Conservation (phyloP, 1,284 basidiomycete genomes). For the Afroboletus lepidellus region DNA sequence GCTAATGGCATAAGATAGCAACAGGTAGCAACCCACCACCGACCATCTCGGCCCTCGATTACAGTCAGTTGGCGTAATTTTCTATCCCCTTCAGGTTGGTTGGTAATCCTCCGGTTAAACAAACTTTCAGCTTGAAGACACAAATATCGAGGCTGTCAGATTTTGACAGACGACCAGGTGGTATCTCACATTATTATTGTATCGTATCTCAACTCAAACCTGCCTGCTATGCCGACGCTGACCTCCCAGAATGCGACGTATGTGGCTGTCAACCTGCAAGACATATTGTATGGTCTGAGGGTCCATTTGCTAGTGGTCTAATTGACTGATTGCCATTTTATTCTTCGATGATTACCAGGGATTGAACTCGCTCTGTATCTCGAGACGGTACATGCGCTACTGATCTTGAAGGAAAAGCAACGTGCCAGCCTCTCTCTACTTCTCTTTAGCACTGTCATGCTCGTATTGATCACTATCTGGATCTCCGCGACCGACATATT, state of each 20-base stretch:
- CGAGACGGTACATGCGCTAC: neutral
- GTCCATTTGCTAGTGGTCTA: neutral
- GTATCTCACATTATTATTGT: no score
- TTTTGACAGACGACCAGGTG: no score
- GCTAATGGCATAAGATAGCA: no score
- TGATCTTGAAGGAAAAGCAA: neutral
- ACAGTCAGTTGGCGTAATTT: no score
- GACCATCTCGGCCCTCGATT: no score
- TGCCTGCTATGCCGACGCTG: neutral
- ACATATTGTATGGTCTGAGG: constrained; percentile 2
- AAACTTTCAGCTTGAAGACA: no score
- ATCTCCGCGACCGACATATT: neutral
- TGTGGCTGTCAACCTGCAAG: neutral
- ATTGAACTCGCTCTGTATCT: constrained; percentile 1
- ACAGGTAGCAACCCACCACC: no score
- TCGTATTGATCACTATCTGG: constrained; percentile 1
- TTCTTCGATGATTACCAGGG: neutral
- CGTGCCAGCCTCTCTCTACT: neutral
- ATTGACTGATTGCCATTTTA: no score
- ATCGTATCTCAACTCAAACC: no score
- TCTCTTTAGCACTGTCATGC: neutral
- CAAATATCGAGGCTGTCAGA: no score
- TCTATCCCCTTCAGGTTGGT: no score
- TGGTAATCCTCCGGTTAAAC: no score
- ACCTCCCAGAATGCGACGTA: neutral